Base-by-base conservation (phyloP, 129 eudicot species). In the Artemisia tridentata region DNA sequence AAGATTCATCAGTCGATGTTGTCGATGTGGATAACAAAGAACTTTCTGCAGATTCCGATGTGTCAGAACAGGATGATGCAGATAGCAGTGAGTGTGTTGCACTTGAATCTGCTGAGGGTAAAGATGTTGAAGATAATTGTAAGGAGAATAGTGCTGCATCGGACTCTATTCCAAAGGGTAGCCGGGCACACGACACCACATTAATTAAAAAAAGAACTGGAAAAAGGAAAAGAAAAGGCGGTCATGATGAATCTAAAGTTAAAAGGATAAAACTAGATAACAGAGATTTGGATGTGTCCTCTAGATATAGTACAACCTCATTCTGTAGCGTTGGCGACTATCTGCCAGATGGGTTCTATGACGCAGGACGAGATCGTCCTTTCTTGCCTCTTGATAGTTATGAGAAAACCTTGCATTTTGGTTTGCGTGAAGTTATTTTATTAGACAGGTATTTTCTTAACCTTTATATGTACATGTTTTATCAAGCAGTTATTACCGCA, bases 321-420 rank as follows among this genome's bases (percentile, higher is more conserved):
- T 87, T 87, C 66, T 93, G 99, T 79, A 79, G 97, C 57, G 72
- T 75, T 60, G 85, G 80, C 45, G 99, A 93, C 64, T 62, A 72
- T 76, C 78, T 93, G 51, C 87, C 93, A 65, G 99, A 93, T 86
- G 99, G 99, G 3, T 93, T 93, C 81, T 93, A 90, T 87, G 99
- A 93, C 73, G 99, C 97, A 11, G 99, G 99, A 51, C 83, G 99
- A 59, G 96, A 92, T 78, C 95, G 96, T 11, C 99, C 99, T 54
- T 93, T 93, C 59, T 80, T 90, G 85, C 78, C 92, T 20, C 87
- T 93, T 25, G 68, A 58, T 47, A 82, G 80, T 63, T 93, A 93
- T 72, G 91, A 93, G 72, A 75, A 85, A 77, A 80, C 43, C 78
- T 56, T 82, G 38, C 90, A 84, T 72, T 76, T 82, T 51, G 83